A percentile compares a stretch with the other conserved stretches of the same genome.
phyloP scores from a whole-genome alignment of 2,329 filamentous ascomycete genomes.

The Penicillium hesseltinei region DNA sequence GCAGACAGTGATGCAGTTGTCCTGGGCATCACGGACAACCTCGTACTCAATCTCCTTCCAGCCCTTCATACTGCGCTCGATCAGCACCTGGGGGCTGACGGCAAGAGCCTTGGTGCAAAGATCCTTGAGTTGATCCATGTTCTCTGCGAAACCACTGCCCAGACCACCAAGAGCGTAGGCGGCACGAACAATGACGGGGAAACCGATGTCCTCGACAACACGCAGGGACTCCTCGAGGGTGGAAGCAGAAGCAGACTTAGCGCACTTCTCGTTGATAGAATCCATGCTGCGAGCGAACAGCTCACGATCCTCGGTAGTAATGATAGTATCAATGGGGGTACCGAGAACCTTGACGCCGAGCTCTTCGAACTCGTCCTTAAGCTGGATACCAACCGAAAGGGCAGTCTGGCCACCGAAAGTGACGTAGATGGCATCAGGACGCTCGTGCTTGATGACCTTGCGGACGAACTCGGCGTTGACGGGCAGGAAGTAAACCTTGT shows the following conservation, averaged over 20 bases:
- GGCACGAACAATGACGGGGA: conserved; percentile 94
- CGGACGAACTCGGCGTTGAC: conserved; percentile 96
- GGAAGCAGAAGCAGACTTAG: conserved; percentile 91
- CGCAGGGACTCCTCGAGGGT: conserved; percentile 82
- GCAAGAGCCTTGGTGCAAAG: conserved; percentile 95
- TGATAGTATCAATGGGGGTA: conserved; percentile 96
- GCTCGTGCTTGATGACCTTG: conserved; percentile 94
- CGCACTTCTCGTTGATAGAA: conserved; percentile 95
- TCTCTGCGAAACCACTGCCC: conserved; percentile 91
- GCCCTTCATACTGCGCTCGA: conserved; percentile 98
- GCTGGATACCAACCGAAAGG: conserved; percentile 91
- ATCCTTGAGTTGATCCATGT: conserved; percentile 76
- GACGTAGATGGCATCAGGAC: conserved; percentile 93
- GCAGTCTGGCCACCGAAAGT: conserved; percentile 98
- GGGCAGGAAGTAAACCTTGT: conserved; percentile 98
- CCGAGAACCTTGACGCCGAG: conserved; percentile 93
- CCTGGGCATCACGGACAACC: conserved; percentile 88
- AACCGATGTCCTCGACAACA: conserved; percentile 89
- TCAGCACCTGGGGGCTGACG: conserved; percentile 90
- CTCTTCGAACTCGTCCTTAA: conserved; percentile 92
- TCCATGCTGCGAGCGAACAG: conserved; percentile 98
- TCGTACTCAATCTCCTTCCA: conserved; percentile 99
- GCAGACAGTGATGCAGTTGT: conserved; percentile 99
- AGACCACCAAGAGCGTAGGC: conserved; percentile 94
- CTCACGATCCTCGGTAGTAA: conserved; percentile 97